Evolutionary conservation across 768 basidiomycete species (phyloP).

Genomic region (Myochromella boudieri): DNA sequence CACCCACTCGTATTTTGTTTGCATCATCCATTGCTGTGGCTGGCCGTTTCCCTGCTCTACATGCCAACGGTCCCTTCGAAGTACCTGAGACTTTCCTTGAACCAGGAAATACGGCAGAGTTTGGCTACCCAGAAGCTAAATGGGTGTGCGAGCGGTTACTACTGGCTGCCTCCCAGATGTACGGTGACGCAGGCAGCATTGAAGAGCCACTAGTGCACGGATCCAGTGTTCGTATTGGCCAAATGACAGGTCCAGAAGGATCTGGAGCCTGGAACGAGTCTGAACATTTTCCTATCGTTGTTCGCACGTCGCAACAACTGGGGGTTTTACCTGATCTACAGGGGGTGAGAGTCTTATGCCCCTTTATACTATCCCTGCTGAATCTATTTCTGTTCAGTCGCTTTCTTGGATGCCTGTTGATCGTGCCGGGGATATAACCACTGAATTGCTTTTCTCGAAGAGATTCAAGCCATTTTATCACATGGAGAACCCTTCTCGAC

Average conservation of each 20-base stretch:
- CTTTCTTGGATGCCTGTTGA: conserved; percentile 38
- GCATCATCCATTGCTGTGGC: conserved; percentile 36
- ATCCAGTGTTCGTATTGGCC: conserved; percentile 32
- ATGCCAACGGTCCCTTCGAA: conserved; percentile 25
- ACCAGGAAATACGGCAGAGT: conserved; percentile 23
- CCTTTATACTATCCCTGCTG: not conserved
- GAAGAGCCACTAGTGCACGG: conserved; percentile 20
- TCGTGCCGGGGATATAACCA: conserved; percentile 26
- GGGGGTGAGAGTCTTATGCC: conserved; percentile 23
- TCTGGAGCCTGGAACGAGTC: conserved; percentile 37
- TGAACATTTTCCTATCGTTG: conserved; percentile 35
- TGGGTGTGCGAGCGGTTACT: conserved; percentile 37
- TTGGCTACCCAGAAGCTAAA: conserved; percentile 36
- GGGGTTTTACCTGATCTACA: conserved; percentile 26
- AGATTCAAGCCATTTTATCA: conserved; percentile 30
- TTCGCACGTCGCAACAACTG: conserved; percentile 28
- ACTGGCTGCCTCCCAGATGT: conserved; percentile 25
- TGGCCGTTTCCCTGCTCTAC: conserved; percentile 28
- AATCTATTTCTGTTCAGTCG: conserved; percentile 19
- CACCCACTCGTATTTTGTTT: conserved; percentile 32
- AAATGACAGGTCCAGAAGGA: conserved; percentile 36
- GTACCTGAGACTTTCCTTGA: conserved; percentile 32
- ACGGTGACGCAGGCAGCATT: conserved; percentile 17
- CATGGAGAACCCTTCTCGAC: conserved; percentile 35
- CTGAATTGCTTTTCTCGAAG: conserved; percentile 31